A percentile compares a stretch with the other conserved stretches of the same genome.
phyloP scores from a whole-genome alignment of 2,329 filamentous ascomycete genomes.

The Diplodia seriata region DNA sequence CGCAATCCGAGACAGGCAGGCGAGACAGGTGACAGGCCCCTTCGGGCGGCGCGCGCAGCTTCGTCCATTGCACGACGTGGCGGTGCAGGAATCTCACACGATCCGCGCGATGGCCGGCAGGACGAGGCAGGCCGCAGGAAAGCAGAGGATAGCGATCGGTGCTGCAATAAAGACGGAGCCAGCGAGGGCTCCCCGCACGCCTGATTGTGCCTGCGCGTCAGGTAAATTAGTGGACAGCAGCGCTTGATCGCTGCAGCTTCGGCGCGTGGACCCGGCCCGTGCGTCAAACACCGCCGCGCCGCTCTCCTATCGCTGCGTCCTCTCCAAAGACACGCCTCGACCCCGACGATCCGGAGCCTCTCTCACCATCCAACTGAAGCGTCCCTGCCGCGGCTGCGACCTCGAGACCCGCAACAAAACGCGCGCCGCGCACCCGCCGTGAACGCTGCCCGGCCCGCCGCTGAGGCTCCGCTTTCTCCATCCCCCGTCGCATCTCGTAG shows the following conservation, averaged over 20 bases:
- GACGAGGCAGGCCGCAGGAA: background rate
- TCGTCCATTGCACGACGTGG: conserved; percentile 29
- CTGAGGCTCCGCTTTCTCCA: conserved; percentile 24
- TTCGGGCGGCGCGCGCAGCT: conserved; percentile 14
- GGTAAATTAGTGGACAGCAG: conserved; percentile 19
- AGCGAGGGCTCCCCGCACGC: conserved; percentile 28
- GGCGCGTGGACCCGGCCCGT: conserved; percentile 24
- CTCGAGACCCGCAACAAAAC: conserved; percentile 20
- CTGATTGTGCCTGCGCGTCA: conserved; percentile 16
- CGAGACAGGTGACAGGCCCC: background rate
- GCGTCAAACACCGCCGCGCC: conserved; percentile 27
- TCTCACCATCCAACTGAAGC: conserved; percentile 21
- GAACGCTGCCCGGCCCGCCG: conserved; percentile 25
- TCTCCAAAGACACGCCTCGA: conserved; percentile 29
- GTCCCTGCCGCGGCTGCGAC: conserved; percentile 24
- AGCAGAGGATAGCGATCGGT: conserved; percentile 26
- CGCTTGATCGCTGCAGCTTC: conserved; percentile 30
- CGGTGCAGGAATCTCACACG: conserved; percentile 29
- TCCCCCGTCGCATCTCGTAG: conserved; percentile 31
- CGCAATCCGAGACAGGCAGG: conserved; percentile 12
- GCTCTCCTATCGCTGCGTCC: conserved; percentile 30
- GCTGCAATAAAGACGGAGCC: conserved; percentile 27
- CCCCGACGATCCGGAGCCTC: conserved; percentile 30
- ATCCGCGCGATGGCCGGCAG: conserved; percentile 23
- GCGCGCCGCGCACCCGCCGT: conserved; percentile 28